Conservation (phyloP, 768 basidiomycete species). For the Clavaria fumosa region DNA sequence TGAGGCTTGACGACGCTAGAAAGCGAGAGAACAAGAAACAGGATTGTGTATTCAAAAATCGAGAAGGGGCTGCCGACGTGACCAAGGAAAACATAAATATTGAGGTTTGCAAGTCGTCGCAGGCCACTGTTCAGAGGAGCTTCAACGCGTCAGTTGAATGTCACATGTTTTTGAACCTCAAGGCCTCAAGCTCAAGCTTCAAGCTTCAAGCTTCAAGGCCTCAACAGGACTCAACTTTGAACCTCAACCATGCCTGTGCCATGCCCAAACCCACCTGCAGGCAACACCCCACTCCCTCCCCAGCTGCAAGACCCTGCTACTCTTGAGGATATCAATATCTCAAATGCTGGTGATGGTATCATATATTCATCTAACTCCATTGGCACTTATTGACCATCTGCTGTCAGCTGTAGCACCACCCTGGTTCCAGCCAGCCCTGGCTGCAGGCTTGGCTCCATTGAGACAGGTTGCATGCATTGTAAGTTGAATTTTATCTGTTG, state of each 20-base stretch:
- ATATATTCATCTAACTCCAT: too few species aligned
- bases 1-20: slow-evolving; percentile 1
- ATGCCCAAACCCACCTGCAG: slow-evolving; percentile 3
- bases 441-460: slow-evolving; percentile 5
- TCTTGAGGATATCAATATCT: slow-evolving; percentile 4
- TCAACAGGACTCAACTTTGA: too few species aligned
- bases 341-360: too few species aligned
- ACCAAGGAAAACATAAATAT: too few species aligned
- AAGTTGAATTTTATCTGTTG: slow-evolving; percentile 4
- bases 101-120: too few species aligned
- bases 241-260: slow-evolving; percentile 3
- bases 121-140: too few species aligned
- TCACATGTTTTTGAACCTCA: too few species aligned
- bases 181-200: too few species aligned
- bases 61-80: too few species aligned
- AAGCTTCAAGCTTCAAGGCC: too few species aligned
- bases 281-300: slow-evolving; percentile 4
- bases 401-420: slow-evolving; percentile 5
- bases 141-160: too few species aligned
- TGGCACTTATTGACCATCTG: slow-evolving; percentile 6
- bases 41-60: too few species aligned
- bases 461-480: slow-evolving; percentile 2
- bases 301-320: slow-evolving; percentile 4
- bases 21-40: slow-evolving; percentile 14
- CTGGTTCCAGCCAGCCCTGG: slow-evolving; percentile 4